These are phyloP conservation scores for Sporothrix mexicana DNA, from an alignment of 2,329 filamentous ascomycete species.

Conservation along the genomic window DNA sequence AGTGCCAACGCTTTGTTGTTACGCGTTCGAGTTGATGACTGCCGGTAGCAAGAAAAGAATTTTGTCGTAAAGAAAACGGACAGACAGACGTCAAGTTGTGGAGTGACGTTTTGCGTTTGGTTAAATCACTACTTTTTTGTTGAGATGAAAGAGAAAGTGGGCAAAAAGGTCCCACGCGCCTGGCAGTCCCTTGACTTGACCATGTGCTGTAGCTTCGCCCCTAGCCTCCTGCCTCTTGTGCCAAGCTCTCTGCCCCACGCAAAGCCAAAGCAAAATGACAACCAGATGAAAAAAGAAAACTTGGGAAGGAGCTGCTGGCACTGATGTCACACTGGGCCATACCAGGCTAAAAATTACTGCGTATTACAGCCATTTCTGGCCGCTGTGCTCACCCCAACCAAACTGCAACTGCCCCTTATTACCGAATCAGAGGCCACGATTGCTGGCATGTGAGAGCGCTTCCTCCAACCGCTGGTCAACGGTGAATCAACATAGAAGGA, in stretches of 20 bases:
- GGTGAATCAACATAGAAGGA: background rate
- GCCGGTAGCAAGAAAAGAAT: background rate
- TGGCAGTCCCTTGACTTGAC: background rate
- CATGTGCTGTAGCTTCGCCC: slow-evolving; percentile 19
- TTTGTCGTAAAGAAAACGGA: background rate
- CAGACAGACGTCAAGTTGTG: background rate
- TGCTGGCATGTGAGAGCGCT: slow-evolving; percentile 26
- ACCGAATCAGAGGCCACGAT: slow-evolving; percentile 32
- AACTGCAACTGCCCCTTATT: background rate
- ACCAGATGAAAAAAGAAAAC: background rate
- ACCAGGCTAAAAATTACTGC: background rate
- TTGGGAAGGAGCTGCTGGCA: slow-evolving; percentile 13
- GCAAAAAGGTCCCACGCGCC: slow-evolving; percentile 10
- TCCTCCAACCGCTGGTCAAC: slow-evolving; percentile 17
- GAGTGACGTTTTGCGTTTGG: background rate
- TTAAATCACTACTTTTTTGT: slow-evolving; percentile 7
- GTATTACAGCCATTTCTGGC: background rate
- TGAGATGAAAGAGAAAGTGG: slow-evolving; percentile 16
- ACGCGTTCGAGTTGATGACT: background rate
- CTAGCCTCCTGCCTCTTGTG: background rate
- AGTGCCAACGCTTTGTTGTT: background rate
- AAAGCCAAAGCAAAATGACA: background rate
- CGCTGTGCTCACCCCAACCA: background rate
- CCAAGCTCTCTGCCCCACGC: slow-evolving; percentile 29
- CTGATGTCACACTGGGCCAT: slow-evolving; percentile 26